Percentiles rank a stretch among this genome's conserved stretches.
phyloP scores from a whole-genome alignment of 1,284 basidiomycete genomes.

The Ceraceosorus guamensis region DNA sequence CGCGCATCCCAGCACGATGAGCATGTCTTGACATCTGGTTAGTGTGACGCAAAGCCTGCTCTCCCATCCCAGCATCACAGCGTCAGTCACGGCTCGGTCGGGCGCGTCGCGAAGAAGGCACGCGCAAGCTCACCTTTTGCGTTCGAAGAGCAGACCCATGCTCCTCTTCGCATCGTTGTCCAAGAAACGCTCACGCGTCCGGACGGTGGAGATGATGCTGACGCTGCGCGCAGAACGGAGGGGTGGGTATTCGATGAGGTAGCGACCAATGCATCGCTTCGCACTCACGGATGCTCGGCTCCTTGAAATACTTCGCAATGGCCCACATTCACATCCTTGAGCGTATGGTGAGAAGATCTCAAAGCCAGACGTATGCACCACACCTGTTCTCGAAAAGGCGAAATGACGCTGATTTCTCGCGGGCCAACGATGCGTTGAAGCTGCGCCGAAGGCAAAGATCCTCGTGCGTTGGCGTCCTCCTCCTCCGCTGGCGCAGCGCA shows the following conservation, averaged over 20 bases:
- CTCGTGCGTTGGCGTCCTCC: neutral
- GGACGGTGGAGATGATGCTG: constrained; percentile 48
- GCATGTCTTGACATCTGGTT: constrained; percentile 50
- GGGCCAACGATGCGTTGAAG: constrained; percentile 14
- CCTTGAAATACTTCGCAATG: constrained; percentile 12
- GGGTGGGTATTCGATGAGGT: too few species aligned
- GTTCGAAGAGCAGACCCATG: constrained; percentile 48
- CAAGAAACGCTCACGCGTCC: constrained; percentile 45
- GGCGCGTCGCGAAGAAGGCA: too few species aligned
- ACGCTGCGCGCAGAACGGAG: too few species aligned
- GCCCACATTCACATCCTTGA: constrained; percentile 33
- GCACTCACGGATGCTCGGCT: too few species aligned
- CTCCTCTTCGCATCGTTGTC: constrained; percentile 34
- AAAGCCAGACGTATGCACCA: constrained; percentile 49
- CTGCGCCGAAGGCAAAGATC: too few species aligned
- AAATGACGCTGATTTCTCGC: constrained; percentile 48
- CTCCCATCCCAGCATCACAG: neutral
- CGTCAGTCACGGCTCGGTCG: neutral
- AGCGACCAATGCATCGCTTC: too few species aligned
- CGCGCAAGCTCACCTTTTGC: constrained; percentile 39
- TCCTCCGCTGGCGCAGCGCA: too few species aligned
- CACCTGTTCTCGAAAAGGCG: constrained; percentile 51
- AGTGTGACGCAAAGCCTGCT: constrained; percentile 50
- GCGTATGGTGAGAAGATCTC: constrained; percentile 20
- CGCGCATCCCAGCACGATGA: constrained; percentile 50